phyloP scores from a whole-genome alignment of 495 filamentous ascomycete genomes.

The Copromyces sp. region DNA sequence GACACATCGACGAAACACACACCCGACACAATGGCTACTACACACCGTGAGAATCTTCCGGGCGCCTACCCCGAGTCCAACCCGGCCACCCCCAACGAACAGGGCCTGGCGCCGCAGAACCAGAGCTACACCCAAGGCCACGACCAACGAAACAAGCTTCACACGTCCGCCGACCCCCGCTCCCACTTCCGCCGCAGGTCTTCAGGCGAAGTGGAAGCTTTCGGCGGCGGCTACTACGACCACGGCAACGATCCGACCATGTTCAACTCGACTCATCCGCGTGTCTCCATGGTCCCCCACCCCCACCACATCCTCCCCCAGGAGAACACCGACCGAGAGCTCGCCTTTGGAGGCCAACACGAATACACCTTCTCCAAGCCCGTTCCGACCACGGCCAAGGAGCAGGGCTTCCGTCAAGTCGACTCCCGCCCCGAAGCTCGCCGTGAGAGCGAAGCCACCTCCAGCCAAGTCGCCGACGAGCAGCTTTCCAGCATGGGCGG shows the following conservation, averaged over 20 bases:
- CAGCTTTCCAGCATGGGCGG: background rate
- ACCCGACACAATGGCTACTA: background rate
- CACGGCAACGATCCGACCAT: background rate
- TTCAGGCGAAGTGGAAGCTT: constrained; percentile 1
- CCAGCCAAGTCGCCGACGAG: background rate
- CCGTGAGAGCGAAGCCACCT: background rate
- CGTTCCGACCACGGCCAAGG: background rate
- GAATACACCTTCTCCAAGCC: background rate
- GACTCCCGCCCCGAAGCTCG: background rate
- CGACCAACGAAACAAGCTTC: constrained; percentile 21
- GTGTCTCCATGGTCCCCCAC: background rate
- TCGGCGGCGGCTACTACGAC: constrained; percentile 8
- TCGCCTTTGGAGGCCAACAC: background rate
- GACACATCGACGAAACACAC: background rate
- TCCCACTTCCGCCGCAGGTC: constrained; percentile 9
- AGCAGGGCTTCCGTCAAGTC: background rate
- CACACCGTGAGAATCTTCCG: background rate
- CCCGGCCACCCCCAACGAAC: background rate
- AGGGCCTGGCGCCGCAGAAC: background rate
- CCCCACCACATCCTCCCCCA: background rate
- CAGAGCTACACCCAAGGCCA: background rate
- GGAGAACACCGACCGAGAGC: background rate
- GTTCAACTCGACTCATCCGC: background rate
- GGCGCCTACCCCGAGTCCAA: background rate
- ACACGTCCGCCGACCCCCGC: constrained; percentile 22